Evolutionary conservation across 768 basidiomycete species (phyloP).

Genomic region (Pleurotus eryngii): DNA sequence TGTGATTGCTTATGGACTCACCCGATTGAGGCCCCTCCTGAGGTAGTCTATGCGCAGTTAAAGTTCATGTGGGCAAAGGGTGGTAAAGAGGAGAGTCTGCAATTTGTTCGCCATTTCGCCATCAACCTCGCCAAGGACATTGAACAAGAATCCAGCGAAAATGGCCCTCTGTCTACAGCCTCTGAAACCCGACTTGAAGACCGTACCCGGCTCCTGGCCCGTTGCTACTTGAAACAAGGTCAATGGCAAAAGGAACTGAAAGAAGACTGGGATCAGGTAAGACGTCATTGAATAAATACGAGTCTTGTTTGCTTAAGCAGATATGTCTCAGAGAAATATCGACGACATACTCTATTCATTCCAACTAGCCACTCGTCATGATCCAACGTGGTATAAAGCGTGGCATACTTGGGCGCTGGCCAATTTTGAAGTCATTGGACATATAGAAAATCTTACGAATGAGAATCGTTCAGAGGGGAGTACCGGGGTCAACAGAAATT

Average conservation of each 20-base stretch:
- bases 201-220: constrained; percentile 83
- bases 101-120: constrained; percentile 81
- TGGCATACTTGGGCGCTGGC: constrained; percentile 99
- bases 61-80: constrained; percentile 95
- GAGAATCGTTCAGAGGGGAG: constrained; percentile 50
- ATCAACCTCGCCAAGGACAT: constrained; percentile 73
- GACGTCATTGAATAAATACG: constrained; percentile 21
- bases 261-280: constrained; percentile 75
- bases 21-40: constrained; percentile 76
- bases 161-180: constrained; percentile 29
- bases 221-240: constrained; percentile 95
- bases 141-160: constrained; percentile 40
- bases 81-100: constrained; percentile 65
- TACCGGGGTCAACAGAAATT: constrained; percentile 49
- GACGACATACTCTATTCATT: constrained; percentile 84
- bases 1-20: background rate
- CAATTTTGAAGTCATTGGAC: constrained; percentile 89
- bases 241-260: constrained; percentile 87
- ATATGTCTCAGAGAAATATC: constrained; percentile 57
- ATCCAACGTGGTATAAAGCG: constrained; percentile 95
- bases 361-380: constrained; percentile 83
- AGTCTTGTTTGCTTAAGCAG: too few relatives aligned
- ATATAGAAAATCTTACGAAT: constrained; percentile 59
- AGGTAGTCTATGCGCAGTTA: constrained; percentile 93
- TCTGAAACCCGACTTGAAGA: constrained; percentile 60